These are phyloP conservation scores for Ambrosia trifida DNA, from an alignment of 129 eudicot species.

Conservation along the genomic window DNA sequence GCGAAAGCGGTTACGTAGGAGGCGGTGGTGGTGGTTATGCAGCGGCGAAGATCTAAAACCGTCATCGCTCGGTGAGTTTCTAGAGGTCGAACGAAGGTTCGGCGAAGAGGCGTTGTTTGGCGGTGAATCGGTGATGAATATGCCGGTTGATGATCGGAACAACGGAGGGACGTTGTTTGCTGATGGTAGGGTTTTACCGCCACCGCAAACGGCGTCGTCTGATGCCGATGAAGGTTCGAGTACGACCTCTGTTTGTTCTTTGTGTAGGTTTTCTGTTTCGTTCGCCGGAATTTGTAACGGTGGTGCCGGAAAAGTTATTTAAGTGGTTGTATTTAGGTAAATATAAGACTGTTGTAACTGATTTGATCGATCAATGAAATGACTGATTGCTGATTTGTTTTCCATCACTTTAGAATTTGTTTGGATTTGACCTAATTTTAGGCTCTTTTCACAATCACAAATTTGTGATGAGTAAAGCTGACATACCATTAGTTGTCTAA, in stretches of 20 bases:
- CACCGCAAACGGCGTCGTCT: conserved; percentile 40
- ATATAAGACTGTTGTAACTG: conserved; percentile 11
- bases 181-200: conserved; percentile 78
- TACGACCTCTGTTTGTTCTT: conserved; percentile 36
- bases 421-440: not conserved
- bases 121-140: conserved; percentile 39
- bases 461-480: not conserved
- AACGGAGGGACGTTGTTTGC: conserved; percentile 60
- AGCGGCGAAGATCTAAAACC: conserved; percentile 54
- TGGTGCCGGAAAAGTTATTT: conserved; percentile 17
- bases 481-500: not conserved
- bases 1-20: conserved; percentile 36
- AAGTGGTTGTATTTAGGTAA: conserved; percentile 20
- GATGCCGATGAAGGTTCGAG: conserved; percentile 40
- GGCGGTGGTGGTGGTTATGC: conserved; percentile 75
- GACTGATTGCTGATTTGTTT: conserved; percentile 17
- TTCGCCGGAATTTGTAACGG: conserved; percentile 54
- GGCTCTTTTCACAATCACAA: not conserved
- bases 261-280: conserved; percentile 64
- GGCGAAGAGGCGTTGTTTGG: conserved; percentile 55
- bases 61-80: conserved; percentile 70
- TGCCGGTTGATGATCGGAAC: conserved; percentile 26
- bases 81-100: conserved; percentile 77
- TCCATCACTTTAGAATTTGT: not conserved
- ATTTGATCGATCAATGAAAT: conserved; percentile 23